Evolutionary conservation across 352 stramenopile species (phyloP), one percentile per base, ranked within the genome.

Genomic region (Pythium myriotylum): DNA sequence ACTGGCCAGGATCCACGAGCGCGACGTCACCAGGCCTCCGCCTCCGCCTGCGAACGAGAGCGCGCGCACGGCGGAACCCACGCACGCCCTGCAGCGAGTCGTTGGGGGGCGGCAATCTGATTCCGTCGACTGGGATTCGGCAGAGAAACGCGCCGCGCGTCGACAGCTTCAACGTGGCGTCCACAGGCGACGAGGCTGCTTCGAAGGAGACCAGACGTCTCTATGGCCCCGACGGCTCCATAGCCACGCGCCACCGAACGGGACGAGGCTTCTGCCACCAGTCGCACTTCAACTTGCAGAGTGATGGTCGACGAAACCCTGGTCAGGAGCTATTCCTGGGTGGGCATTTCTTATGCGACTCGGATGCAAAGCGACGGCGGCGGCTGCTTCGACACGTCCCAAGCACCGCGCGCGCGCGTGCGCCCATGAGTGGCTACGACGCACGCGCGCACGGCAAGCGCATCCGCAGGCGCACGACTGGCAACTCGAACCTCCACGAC

Each of bases 381-480:
- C 29, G 29, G 29, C 29, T 35, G 29, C 29, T 35, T 35, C 29
- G 29, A 35, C 29, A 35, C 29, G 29, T 35, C 29, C 19, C 33
- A 56, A 45, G 33, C 20, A 45, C 26, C 40, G n/a, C 20, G n/a
- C 13, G 16, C 6, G 14, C 23, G 12, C 9, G 29, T 19, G 16
- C 16, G 33, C 19, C 19, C 1, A 72, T 72, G 65, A 72, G 58
- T 43, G 65, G 65, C 24, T 65, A 60, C 54, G 65, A 72, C 13
- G 70, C 64, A 32, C 74, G 75, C 23, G 76, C 55, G 37, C 75
- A 81, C 55, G 77, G 77, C 62, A 87, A 85, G 61, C 77, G 77
- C 47, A 74, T 84, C 59, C 77, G 77, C 51, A 84, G 79, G 62
- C 75, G 67, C 4, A 68, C 72, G 41, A 77, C 61, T 10, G 78